Evolutionary conservation across 495 filamentous ascomycete species (phyloP), one percentile per base, ranked within the genome.

Genomic region (Tuber melanosporum): DNA sequence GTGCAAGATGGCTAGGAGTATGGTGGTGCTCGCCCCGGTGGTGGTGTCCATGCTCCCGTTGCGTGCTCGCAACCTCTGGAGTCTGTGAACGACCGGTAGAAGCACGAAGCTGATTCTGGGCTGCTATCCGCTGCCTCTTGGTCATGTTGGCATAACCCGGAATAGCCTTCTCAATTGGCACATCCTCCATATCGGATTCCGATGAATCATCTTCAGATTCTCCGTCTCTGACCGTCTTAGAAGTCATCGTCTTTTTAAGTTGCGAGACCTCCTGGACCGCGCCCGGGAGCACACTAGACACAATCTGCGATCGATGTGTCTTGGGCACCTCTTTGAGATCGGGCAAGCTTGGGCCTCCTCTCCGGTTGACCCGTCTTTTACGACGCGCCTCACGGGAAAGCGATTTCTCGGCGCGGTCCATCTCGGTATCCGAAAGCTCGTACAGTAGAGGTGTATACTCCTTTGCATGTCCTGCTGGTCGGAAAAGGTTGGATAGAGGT

Each of bases 301-400:
- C 93, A 75, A 98, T 88, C 78, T 96, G 86, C 0, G 94, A 97
- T 20, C 95, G 90, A 74, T 98, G 94, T 3, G 95, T 97, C 62
- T 94, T 89, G 83, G 93, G 94, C 52, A 95, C 89, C 81, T 99
- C 96, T 83, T 98, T 98, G 45, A 99, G 89, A 85, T 99, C 95
- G 19, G 95, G 95, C 57, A 99, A 86, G 75, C 93, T 91, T n/a
- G 96, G 95, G 1, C 95, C 95, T 76, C 95, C 95, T 74, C 95
- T 90, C 71, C 95, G 90, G 83, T 97, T 98, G 74, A 97, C 92
- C 7, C 94, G 97, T 52, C 95, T 90, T 86, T 98, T 98, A 72
- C 95, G 89, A 75, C 95, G 89, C 84, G 97, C 93, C 83, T 99
- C 95, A 80, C 95, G 89, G 43, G 94, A 94, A 75, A 97, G 92